Percentiles rank a stretch among this genome's conserved stretches.
Conservation (phyloP, 1,284 basidiomycete genomes). For the Hemileia vastatrix region DNA sequence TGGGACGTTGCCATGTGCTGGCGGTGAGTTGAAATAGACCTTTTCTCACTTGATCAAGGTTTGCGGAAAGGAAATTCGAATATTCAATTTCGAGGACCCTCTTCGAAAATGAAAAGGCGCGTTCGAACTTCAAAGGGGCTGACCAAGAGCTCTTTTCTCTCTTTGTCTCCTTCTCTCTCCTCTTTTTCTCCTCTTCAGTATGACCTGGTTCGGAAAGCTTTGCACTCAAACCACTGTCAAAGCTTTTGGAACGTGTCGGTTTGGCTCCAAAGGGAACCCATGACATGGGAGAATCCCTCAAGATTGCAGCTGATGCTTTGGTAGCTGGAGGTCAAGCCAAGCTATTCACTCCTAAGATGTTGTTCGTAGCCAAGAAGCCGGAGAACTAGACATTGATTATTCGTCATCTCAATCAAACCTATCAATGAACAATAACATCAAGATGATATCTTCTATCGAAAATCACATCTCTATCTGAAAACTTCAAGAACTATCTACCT, state of each 20-base stretch:
- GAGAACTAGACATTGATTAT: not conserved
- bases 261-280: slow-evolving; percentile 84
- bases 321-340: slow-evolving; percentile 40
- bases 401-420: no score
- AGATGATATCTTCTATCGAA: no score
- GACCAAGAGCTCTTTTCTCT: not conserved
- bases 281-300: slow-evolving; percentile 79
- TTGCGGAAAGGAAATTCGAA: no score
- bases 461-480: no score
- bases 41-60: no score
- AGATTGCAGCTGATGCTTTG: slow-evolving; percentile 49
- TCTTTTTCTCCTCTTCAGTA: slow-evolving; percentile 50
- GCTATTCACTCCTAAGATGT: slow-evolving; percentile 44
- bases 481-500: not conserved
- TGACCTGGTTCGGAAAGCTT: slow-evolving; percentile 74
- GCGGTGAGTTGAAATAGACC: no score
- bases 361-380: slow-evolving; percentile 19
- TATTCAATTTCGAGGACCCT: no score
- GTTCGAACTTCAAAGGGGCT: no score
- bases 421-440: no score
- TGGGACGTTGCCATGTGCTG: slow-evolving; percentile 67
- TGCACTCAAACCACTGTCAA: slow-evolving; percentile 74
- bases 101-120: no score
- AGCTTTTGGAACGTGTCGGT: slow-evolving; percentile 63
- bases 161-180: not conserved